These are phyloP conservation scores for Furculomyces boomerangus DNA, from an alignment of 371 early-diverging fungal species.

Conservation along the genomic window DNA sequence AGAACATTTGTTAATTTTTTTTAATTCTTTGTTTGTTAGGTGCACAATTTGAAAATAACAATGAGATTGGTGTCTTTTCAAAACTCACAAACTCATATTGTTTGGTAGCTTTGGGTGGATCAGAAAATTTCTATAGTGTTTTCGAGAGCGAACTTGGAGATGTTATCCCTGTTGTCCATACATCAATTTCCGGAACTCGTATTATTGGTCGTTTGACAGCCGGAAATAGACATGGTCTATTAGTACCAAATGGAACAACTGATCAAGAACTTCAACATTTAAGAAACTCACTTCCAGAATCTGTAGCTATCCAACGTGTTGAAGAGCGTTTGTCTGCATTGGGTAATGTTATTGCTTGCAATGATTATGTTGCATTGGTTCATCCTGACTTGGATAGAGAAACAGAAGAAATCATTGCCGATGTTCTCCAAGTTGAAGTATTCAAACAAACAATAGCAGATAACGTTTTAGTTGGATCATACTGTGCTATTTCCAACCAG, in stretches of 20 bases:
- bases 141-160: conserved; percentile 89
- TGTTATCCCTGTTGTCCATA: conserved; percentile 97
- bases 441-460: conserved; percentile 98
- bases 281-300: conserved; percentile 94
- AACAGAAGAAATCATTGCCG: conserved; percentile 97
- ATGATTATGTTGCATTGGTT: conserved; percentile 98
- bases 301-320: conserved; percentile 88
- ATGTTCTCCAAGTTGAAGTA: conserved; percentile 96
- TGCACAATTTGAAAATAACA: conserved; percentile 95
- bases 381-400: conserved; percentile 98
- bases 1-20: too few species aligned
- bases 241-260: conserved; percentile 94
- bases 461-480: conserved; percentile 97
- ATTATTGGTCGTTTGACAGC: conserved; percentile 92
- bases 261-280: conserved; percentile 99
- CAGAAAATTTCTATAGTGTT: conserved; percentile 93
- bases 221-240: conserved; percentile 93
- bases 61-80: conserved; percentile 98
- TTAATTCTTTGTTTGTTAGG: conserved; percentile 3
- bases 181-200: conserved; percentile 95
- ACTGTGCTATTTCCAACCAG: conserved; percentile 94
- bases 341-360: conserved; percentile 99
- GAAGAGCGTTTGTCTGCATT: conserved; percentile 98
- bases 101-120: conserved; percentile 95
- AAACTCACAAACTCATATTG: conserved; percentile 98